phyloP scores from a whole-genome alignment of 225 moss, liverwort and hornwort genomes.

The Polytrichum commune region DNA sequence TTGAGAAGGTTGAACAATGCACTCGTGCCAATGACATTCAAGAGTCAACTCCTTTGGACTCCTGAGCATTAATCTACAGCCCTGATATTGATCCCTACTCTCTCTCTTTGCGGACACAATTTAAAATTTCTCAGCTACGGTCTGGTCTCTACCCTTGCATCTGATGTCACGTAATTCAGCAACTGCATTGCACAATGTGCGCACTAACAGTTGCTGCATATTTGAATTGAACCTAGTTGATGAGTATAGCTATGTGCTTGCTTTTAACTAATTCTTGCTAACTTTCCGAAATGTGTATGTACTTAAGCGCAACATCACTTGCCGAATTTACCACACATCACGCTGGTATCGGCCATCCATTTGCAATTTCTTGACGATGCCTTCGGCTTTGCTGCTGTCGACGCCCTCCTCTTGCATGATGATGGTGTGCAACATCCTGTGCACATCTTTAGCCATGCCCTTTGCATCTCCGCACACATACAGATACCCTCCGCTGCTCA shows the following conservation, averaged over 20 bases:
- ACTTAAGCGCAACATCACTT: slow-evolving; percentile 13
- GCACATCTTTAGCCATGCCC: slow-evolving; percentile 95
- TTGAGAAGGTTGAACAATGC: background rate
- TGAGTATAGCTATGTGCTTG: background rate
- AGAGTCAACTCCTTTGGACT: background rate
- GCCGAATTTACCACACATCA: slow-evolving; percentile 72
- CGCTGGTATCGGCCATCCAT: slow-evolving; percentile 77
- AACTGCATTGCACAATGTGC: slow-evolving; percentile 59
- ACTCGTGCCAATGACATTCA: background rate
- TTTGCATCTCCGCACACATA: slow-evolving; percentile 98
- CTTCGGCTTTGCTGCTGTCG: slow-evolving; percentile 63
- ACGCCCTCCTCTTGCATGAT: slow-evolving; percentile 66
- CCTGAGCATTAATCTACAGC: background rate
- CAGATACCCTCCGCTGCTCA: slow-evolving; percentile 62
- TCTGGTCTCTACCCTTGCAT: background rate
- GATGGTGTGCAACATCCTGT: slow-evolving; percentile 55
- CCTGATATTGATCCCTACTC: background rate
- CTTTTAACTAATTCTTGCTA: background rate
- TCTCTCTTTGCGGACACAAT: too few species aligned
- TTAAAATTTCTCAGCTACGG: background rate
- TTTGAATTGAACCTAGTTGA: slow-evolving; percentile 4
- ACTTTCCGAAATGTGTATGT: background rate
- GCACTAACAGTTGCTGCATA: slow-evolving; percentile 22
- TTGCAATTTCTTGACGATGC: slow-evolving; percentile 71
- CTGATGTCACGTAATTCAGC: background rate